Base-by-base conservation (phyloP, 2,329 filamentous ascomycete genomes). In the Aplosporella prunicola region DNA sequence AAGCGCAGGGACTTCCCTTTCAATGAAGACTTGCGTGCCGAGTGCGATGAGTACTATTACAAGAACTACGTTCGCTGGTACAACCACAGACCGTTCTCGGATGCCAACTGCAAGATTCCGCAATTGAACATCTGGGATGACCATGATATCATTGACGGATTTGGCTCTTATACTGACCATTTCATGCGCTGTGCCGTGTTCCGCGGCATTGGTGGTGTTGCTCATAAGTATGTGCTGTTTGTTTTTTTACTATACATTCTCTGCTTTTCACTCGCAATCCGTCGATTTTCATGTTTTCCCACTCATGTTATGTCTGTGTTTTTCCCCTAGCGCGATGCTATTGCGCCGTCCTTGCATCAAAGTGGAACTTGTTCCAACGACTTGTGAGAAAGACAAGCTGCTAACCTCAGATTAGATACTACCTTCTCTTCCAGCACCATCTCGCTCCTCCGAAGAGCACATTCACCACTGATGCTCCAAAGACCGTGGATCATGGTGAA, bases 381-480 rank as follows among this genome's bases (percentile, higher is more conserved):
- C n/a, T n/a, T n/a, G n/a, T n/a, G n/a, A n/a, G n/a, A n/a, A n/a
- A n/a, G n/a, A n/a, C n/a, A n/a, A n/a, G 16, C 14, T 10, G 20
- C 25, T 27, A 20, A 31, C 20, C 7, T 5, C 6, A 22, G 11
- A 8, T 23, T 18, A 76, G 75, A 49, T 76, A 80, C 59, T 80
- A 80, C 53, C 65, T 76, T 44, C 64, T 80, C 10, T 80, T 80
- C 62, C 76, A 80, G 49, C 71, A 88, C 50, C 89, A 95, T 52
- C 66, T 93, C 33, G 76, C 88, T 9, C 89, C 89, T 1, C 87
- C 89, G 0, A 68, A 73, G 44, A 88, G 83, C 20, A 94, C 88
- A 1, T 95, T 80, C 57, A 94, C 86, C 3, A 84, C 84, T 1
- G 82, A 82, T 69, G 67, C 71, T 3, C 70, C 72, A 0, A 61